A percentile compares a stretch with the other conserved stretches of the same genome.
These are phyloP conservation scores for Mortierella polycephala DNA, from an alignment of 371 early-diverging fungal genomes.

Conservation along the genomic window DNA sequence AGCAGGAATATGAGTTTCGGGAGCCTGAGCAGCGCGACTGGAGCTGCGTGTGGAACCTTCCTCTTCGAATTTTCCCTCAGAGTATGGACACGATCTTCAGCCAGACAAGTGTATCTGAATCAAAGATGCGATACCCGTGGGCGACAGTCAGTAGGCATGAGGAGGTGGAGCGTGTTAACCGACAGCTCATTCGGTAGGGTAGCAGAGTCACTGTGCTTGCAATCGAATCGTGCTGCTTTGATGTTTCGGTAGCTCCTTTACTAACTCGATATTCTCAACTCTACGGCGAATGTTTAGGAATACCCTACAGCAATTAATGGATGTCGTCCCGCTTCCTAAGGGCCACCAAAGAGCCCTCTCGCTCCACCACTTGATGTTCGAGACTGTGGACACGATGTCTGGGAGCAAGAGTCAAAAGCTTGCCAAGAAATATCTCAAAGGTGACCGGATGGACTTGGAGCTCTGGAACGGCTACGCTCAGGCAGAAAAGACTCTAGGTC, in stretches of 20 bases:
- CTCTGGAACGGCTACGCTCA: constrained; percentile 79
- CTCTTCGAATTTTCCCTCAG: constrained; percentile 29
- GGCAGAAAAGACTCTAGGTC: constrained; percentile 64
- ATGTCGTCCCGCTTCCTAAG: constrained; percentile 26
- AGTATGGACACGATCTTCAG: constrained; percentile 29
- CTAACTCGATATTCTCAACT: background rate
- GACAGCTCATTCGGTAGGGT: constrained; percentile 26
- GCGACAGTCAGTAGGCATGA: constrained; percentile 35
- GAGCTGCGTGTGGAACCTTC: constrained; percentile 38
- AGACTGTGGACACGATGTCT: constrained; percentile 23
- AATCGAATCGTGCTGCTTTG: background rate
- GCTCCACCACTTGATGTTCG: constrained; percentile 39
- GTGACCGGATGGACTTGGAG: constrained; percentile 64
- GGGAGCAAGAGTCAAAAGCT: constrained; percentile 63
- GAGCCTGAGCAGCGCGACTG: constrained; percentile 35
- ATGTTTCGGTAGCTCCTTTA: background rate
- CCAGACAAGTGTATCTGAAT: background rate
- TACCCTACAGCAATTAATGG: constrained; percentile 30
- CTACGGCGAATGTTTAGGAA: constrained; percentile 8
- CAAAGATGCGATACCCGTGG: constrained; percentile 21
- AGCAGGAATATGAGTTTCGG: constrained; percentile 9
- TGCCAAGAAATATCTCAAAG: constrained; percentile 69
- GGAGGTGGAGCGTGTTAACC: constrained; percentile 26
- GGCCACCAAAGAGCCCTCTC: constrained; percentile 22
- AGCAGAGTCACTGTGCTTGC: too few species aligned